A percentile compares a stretch with the other conserved stretches of the same genome.
Evolutionary conservation across 2,329 filamentous ascomycete genomes (phyloP).

Genomic region (Nemania serpens): DNA sequence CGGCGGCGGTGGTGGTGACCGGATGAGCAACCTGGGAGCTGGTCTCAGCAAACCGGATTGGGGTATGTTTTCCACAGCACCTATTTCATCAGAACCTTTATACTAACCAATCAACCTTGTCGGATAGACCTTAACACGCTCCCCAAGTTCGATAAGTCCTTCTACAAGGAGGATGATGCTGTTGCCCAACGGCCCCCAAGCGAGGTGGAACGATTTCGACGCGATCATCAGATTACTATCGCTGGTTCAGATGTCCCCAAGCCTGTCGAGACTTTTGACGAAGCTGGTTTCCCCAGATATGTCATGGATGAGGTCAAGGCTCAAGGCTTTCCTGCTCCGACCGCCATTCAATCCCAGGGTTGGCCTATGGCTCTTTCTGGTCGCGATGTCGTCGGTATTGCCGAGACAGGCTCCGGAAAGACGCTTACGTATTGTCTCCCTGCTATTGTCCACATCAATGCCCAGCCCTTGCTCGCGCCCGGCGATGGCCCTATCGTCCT

Average conservation of each 20-base stretch:
- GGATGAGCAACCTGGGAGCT: constrained; percentile 89
- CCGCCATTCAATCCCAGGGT: constrained; percentile 95
- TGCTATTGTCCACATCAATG: constrained; percentile 99
- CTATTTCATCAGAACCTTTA: constrained; percentile 5
- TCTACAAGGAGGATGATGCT: constrained; percentile 93
- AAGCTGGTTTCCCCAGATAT: constrained; percentile 95
- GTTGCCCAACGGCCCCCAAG: constrained; percentile 74
- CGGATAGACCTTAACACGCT: constrained; percentile 71
- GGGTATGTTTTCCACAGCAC: constrained; percentile 62
- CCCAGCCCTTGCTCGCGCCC: constrained; percentile 91
- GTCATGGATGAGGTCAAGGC: constrained; percentile 99
- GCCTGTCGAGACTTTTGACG: constrained; percentile 95
- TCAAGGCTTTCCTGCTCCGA: constrained; percentile 91
- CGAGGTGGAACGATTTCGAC: constrained; percentile 88
- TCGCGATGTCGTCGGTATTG: constrained; percentile 98
- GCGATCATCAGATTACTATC: constrained; percentile 81
- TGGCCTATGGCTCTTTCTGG: constrained; percentile 99
- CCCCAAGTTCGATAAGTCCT: constrained; percentile 98
- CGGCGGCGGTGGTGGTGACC: constrained; percentile 73
- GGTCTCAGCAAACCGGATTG: constrained; percentile 86
- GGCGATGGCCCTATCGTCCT: constrained; percentile 97
- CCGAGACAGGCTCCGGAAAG: constrained; percentile 99
- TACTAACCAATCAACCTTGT: constrained; percentile 31
- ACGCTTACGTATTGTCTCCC: constrained; percentile 97
- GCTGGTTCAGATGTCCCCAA: constrained; percentile 82